phyloP scores from a whole-genome alignment of 192 early-diverging fungal genomes.

The Mortierella hygrophila region DNA sequence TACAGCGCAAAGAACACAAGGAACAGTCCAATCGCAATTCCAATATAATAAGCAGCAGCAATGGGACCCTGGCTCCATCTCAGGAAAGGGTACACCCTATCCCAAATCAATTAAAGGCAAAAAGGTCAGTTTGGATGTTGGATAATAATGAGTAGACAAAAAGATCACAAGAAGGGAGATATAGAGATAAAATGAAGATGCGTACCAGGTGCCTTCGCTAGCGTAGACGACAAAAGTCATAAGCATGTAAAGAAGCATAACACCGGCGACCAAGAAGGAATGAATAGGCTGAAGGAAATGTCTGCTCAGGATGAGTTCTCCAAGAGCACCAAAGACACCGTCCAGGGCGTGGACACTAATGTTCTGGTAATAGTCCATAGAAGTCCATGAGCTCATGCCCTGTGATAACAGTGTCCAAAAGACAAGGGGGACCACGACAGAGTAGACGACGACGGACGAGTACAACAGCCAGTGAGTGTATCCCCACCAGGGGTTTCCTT shows the following conservation, averaged over 20 bases:
- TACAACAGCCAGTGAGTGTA: constrained; percentile 53
- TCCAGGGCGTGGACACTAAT: constrained; percentile 46
- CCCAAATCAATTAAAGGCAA: neutral
- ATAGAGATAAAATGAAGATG: neutral
- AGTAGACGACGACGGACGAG: constrained; percentile 35
- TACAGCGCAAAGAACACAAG: constrained; percentile 34
- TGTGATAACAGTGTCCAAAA: constrained; percentile 41
- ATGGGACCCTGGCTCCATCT: constrained; percentile 37
- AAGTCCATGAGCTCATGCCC: constrained; percentile 1
- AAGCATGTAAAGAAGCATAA: constrained; percentile 51
- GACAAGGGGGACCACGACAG: constrained; percentile 51
- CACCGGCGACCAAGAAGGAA: constrained; percentile 24
- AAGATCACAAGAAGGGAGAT: neutral
- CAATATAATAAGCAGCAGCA: constrained; percentile 33
- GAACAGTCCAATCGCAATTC: constrained; percentile 25
- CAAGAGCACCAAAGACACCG: constrained; percentile 39
- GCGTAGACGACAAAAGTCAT: constrained; percentile 42
- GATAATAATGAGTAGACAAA: neutral
- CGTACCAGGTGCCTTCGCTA: constrained; percentile 29
- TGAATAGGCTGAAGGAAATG: constrained; percentile 48
- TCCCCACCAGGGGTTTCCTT: constrained; percentile 34
- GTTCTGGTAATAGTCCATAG: constrained; percentile 24
- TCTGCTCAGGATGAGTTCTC: constrained; percentile 45
- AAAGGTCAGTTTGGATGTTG: neutral
- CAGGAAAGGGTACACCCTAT: constrained; percentile 54